Evolutionary conservation across 805 yeast species (phyloP).

Genomic region (Babjeviella inositovora): DNA sequence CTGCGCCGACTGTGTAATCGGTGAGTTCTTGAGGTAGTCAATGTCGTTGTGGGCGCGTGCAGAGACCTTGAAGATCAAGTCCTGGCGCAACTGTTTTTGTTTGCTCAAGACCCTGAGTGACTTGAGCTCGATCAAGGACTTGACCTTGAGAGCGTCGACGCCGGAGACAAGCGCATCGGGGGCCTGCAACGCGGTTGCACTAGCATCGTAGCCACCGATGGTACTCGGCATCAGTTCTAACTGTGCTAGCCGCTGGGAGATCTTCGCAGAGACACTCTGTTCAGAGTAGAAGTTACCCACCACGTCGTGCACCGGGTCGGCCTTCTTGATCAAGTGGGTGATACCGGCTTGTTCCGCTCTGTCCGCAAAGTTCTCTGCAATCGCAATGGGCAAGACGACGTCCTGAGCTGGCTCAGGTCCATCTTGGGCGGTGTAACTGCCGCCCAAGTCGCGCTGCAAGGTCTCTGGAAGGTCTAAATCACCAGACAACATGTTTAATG

Average conservation of each 20-base stretch:
- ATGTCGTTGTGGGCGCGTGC: slow-evolving; percentile 39
- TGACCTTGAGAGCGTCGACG: slow-evolving; percentile 44
- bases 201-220: slow-evolving; percentile 39
- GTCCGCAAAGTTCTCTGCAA: slow-evolving; percentile 13
- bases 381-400: too few relatives aligned
- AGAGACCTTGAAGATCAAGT: slow-evolving; percentile 33
- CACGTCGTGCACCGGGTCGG: slow-evolving; percentile 17
- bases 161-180: slow-evolving; percentile 26
- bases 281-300: slow-evolving; percentile 39
- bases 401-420: too few relatives aligned
- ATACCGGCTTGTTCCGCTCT: slow-evolving; percentile 25
- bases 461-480: slow-evolving; percentile 49
- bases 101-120: slow-evolving; percentile 46
- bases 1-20: slow-evolving; percentile 49
- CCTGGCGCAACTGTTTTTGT: slow-evolving; percentile 57
- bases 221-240: slow-evolving; percentile 56
- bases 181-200: slow-evolving; percentile 15
- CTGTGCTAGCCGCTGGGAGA: slow-evolving; percentile 40
- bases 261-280: slow-evolving; percentile 30
- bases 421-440: too few relatives aligned
- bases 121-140: slow-evolving; percentile 55
- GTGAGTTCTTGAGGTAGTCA: slow-evolving; percentile 30
- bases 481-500: slow-evolving; percentile 46
- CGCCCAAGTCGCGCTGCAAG: slow-evolving; percentile 20
- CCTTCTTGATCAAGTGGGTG: slow-evolving; percentile 7